Evolutionary conservation across 1,284 basidiomycete genomes (phyloP).

Genomic region (Irpex sp.): DNA sequence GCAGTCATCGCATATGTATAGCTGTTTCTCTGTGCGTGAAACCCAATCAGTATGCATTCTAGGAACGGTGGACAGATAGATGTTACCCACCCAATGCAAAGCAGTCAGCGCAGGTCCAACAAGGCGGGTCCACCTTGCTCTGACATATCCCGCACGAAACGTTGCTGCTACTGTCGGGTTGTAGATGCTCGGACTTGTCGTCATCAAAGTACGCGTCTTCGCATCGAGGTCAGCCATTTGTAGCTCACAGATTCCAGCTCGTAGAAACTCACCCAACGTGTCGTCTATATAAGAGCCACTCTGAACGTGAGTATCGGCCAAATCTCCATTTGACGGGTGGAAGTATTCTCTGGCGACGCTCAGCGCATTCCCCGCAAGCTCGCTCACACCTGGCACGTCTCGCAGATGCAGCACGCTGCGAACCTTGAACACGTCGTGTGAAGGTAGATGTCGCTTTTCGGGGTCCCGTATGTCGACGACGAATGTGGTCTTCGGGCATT

Average conservation of each 20-base stretch:
- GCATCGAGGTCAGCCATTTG: neutral
- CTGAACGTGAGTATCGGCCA: neutral
- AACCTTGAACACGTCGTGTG: slow-evolving; percentile 10
- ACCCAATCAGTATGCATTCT: neutral
- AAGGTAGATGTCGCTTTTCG: neutral
- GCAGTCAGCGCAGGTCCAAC: slow-evolving; percentile 11
- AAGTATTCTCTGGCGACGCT: slow-evolving; percentile 8
- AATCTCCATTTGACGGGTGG: slow-evolving; percentile 2
- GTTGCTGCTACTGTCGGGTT: neutral
- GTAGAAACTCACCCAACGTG: slow-evolving; percentile 5
- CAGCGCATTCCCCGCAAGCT: slow-evolving; percentile 5
- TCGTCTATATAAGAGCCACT: neutral
- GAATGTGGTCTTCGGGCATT: slow-evolving; percentile 9
- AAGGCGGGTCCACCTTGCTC: neutral
- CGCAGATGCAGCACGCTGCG: slow-evolving; percentile 9
- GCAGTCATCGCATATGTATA: slow-evolving; percentile 9
- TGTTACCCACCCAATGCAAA: neutral
- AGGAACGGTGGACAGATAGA: neutral
- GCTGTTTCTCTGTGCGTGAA: slow-evolving; percentile 2
- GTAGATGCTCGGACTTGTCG: neutral
- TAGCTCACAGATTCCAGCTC: neutral
- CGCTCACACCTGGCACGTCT: slow-evolving; percentile 6
- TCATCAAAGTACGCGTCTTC: slow-evolving; percentile 6
- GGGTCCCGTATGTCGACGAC: neutral
- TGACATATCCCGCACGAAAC: slow-evolving; percentile 6